Conservation (phyloP, 2,329 filamentous ascomycete species). For the Fusarium setosum region DNA sequence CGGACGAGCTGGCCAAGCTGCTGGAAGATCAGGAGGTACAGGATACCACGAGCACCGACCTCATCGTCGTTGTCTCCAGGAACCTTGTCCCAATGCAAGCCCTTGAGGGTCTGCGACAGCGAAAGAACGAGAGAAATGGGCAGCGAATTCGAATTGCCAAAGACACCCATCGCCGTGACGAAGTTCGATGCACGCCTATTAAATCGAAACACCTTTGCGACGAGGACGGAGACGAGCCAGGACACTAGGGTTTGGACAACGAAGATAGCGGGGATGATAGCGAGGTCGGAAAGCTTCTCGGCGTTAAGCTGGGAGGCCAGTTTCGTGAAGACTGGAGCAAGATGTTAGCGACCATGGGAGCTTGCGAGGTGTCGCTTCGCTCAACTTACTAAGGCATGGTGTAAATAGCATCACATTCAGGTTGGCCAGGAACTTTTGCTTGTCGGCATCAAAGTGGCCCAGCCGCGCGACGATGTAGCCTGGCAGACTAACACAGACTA, state of each 20-base stretch:
- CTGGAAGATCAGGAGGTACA: constrained; percentile 97
- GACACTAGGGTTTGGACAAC: constrained; percentile 88
- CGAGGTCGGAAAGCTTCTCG: constrained; percentile 88
- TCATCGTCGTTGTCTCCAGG: constrained; percentile 95
- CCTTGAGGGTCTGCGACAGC: constrained; percentile 89
- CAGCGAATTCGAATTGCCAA: constrained; percentile 97
- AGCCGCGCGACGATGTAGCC: constrained; percentile 92
- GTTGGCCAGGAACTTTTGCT: constrained; percentile 97
- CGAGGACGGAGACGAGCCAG: constrained; percentile 77
- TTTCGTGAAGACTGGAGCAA: constrained; percentile 86
- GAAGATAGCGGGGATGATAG: constrained; percentile 96
- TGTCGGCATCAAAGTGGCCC: constrained; percentile 94
- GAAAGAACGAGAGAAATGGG: constrained; percentile 97
- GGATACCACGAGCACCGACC: constrained; percentile 90
- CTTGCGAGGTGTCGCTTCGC: neutral
- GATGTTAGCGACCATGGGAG: neutral
- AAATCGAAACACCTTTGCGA: constrained; percentile 83
- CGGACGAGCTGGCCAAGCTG: constrained; percentile 94
- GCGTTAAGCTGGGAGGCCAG: constrained; percentile 93
- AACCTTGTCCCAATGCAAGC: constrained; percentile 92
- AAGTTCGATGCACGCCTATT: constrained; percentile 91
- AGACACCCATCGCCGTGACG: constrained; percentile 95
- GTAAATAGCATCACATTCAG: constrained; percentile 97
- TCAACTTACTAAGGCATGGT: constrained; percentile 83
- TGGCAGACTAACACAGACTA: constrained; percentile 93